A percentile compares a stretch with the other conserved stretches of the same genome.
phyloP scores from a whole-genome alignment of 1,284 basidiomycete genomes.

The Polyporus tsugae region DNA sequence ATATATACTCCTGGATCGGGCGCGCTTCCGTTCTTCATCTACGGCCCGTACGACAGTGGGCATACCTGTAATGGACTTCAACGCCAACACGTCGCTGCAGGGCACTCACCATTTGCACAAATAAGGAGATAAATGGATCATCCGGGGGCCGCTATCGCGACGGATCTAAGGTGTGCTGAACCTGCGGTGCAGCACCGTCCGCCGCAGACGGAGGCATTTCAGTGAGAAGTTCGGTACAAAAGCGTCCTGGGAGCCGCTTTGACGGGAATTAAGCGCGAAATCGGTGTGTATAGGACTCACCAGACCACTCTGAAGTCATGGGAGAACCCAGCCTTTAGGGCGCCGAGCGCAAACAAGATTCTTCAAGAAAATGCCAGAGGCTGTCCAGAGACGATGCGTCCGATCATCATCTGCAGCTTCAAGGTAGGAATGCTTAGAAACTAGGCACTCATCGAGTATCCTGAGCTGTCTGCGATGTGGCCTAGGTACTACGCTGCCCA shows the following conservation, averaged over 20 bases:
- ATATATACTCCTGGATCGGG: slow-evolving; percentile 5
- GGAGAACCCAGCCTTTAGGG: slow-evolving; percentile 11
- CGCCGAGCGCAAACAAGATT: slow-evolving; percentile 16
- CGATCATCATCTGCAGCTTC: slow-evolving; percentile 6
- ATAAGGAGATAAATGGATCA: slow-evolving; percentile 4
- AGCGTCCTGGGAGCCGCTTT: slow-evolving; percentile 21
- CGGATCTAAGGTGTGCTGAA: background rate
- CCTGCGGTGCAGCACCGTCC: background rate
- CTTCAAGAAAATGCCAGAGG: slow-evolving; percentile 1
- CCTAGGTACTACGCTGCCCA: background rate
- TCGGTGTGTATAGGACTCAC: slow-evolving; percentile 10
- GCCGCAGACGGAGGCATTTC: slow-evolving; percentile 3
- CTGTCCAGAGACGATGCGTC: background rate
- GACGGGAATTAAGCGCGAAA: slow-evolving; percentile 14
- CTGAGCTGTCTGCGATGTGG: background rate
- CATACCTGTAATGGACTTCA: slow-evolving; percentile 6
- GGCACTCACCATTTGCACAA: slow-evolving; percentile 7
- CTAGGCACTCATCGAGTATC: slow-evolving; percentile 3
- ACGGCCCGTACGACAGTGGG: background rate
- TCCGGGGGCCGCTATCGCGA: slow-evolving; percentile 20
- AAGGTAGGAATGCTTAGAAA: slow-evolving; percentile 16
- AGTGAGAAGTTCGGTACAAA: slow-evolving; percentile 24
- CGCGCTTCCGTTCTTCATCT: background rate
- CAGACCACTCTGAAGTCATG: slow-evolving; percentile 1
- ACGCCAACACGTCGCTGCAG: background rate